Base-by-base conservation (phyloP, 768 basidiomycete genomes). In the Suillus spraguei region DNA sequence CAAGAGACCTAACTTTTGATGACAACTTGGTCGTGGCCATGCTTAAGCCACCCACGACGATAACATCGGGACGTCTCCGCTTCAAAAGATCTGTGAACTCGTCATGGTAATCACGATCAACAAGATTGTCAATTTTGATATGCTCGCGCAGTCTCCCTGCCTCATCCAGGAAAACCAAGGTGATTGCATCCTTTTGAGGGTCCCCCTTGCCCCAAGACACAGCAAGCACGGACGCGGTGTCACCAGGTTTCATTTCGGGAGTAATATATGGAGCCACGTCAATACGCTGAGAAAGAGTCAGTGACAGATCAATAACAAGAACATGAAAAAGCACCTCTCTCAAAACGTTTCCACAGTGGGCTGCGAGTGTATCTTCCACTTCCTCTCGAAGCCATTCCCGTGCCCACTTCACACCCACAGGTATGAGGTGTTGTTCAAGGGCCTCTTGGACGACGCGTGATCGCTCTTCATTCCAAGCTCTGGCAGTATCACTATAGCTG, bases 191-290 rank as follows among this genome's bases (percentile, higher is more conserved):
- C 70, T 91, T 92, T 69, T 90, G 88, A 44, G 94, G 93, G 69
- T 97, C 95, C 42, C 97, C 97, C 77, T 92, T 90, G 42, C 97
- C 97, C 89, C 94, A 95, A 8, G 96, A 97, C 62, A 97, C 76
- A 4, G 96, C 93, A 47, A 99, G 83, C 24, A 99, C 94, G 24
- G 89, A 82, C 55, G 95, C 76, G 46, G 84, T 79, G 70, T 93
- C 86, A 14, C 92, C 95, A 60, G 82, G 77, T 62, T 85, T 87
- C 78, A 91, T 86, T 8, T 83, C 83, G 0, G 80, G 76, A 5
- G 85, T 84, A 32, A 77, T 72, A 69, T 85, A 95, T 1, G 96
- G 92, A 7, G 90, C 90, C 10, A 91, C 87, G 71, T 96, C 90
- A 68, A 95, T 83, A 60, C 93, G 86, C 95, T 97, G 69, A 17